Evolutionary conservation across 2,329 filamentous ascomycete genomes (phyloP).

Genomic region (Lasiodiplodia sp.): DNA sequence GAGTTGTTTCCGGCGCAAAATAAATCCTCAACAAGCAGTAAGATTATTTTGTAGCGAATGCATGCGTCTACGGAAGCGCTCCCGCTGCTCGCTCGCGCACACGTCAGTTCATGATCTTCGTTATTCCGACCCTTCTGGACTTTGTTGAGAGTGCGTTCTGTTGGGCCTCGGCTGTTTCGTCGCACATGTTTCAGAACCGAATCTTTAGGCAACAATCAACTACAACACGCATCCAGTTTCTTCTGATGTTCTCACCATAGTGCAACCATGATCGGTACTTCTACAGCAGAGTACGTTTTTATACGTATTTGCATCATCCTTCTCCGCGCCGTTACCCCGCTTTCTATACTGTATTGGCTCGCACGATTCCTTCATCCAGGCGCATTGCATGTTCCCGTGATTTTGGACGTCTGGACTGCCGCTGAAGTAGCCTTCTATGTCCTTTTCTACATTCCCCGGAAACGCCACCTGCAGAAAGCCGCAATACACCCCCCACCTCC

Average conservation of each 20-base stretch:
- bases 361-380: conserved; percentile 44
- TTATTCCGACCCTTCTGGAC: not conserved
- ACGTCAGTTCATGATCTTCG: not conserved
- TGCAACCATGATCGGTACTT: conserved; percentile 50
- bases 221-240: not conserved
- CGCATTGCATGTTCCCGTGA: conserved; percentile 38
- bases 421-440: conserved; percentile 65
- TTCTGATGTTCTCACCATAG: not conserved
- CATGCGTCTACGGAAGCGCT: no score
- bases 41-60: no score
- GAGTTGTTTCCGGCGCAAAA: no score
- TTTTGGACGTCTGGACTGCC: conserved; percentile 54
- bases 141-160: not conserved
- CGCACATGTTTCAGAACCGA: not conserved
- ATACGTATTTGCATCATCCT: conserved; percentile 59
- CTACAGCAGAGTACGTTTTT: conserved; percentile 49
- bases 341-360: conserved; percentile 57
- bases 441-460: conserved; percentile 61
- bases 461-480: conserved; percentile 58
- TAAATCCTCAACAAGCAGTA: no score
- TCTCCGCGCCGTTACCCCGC: conserved; percentile 59
- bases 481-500: conserved; percentile 59
- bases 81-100: not conserved
- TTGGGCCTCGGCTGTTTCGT: not conserved
- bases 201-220: not conserved